Base-by-base conservation (phyloP, 73 alveolate genomes). In the Paramecium pentaurelia region DNA sequence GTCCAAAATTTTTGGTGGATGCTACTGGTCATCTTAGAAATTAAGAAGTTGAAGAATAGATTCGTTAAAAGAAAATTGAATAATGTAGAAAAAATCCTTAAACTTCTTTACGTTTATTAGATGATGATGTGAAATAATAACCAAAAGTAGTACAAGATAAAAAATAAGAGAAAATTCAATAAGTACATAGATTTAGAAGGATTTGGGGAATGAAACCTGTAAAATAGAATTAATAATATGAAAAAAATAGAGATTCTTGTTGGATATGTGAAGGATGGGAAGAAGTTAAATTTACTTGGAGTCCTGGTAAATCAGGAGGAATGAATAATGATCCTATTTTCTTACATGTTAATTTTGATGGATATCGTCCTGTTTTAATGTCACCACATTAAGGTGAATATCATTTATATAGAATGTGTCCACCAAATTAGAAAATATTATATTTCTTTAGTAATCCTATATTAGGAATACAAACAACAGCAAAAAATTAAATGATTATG, bases 181-280 rank as follows among this genome's bases (percentile, higher is more conserved):
- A 54, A 22, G 70, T 54, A 1, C 70, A 54, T 22, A 14, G 73
- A 44, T 80, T 80, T 6, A 80, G 73, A 28, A 80, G 91, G 30
- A 80, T 80, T 12, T 40, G 58, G 45, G 91, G 91, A 80, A 32
- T 80, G 44, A 80, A 49, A 20, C 91, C 91, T 38, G 36, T 45
- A 27, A 64, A 64, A 64, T 64, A 64, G 28, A 64, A 64, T 64
- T 28, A 64, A 6, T 1, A 64, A 25, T 32, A 25, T 28, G 84
- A 64, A 25, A 64, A 34, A 32, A 34, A 64, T 32, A 10, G 42
- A 14, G 92, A 89, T 70, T 32, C 58, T 25, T 89, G 94, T 16
- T 89, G 94, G 94, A 77, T 89, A 27, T 89, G 94, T 73, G 94
- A 89, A 45, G 94, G 94, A 12, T 89, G 94, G 94, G 36, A 89